Conservation (phyloP, 495 filamentous ascomycete species). For the Cenococcum geophilum region DNA sequence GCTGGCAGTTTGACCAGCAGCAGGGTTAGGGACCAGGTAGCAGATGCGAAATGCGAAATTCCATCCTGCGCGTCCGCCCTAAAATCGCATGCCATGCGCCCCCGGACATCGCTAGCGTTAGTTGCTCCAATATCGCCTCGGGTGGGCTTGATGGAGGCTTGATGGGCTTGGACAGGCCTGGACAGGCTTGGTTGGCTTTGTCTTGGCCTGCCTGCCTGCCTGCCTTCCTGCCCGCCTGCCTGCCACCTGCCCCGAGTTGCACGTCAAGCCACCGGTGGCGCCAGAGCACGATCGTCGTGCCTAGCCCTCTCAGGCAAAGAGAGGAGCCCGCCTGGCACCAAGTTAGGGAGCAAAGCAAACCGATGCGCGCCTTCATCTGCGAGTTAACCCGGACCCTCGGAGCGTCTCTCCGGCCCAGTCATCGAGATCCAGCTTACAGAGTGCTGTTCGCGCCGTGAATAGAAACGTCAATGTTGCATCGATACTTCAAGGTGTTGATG, state of each 20-base stretch:
- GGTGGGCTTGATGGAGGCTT: not conserved
- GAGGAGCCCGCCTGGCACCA: not conserved
- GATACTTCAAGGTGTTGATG: not conserved
- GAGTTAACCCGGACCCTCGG: too few relatives aligned
- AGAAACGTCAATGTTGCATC: not conserved
- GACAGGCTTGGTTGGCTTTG: too few relatives aligned
- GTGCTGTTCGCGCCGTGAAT: too few relatives aligned
- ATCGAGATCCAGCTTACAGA: too few relatives aligned
- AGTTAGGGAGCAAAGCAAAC: not conserved
- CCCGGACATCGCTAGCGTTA: not conserved
- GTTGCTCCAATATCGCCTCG: not conserved
- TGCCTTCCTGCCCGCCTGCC: too few relatives aligned
- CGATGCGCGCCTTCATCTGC: not conserved
- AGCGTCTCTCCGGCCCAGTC: too few relatives aligned
- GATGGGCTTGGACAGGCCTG: too few relatives aligned
- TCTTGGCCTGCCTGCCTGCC: too few relatives aligned
- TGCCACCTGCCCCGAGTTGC: not conserved
- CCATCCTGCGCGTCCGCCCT: not conserved
- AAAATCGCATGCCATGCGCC: not conserved
- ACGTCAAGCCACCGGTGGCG: not conserved
- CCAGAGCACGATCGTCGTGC: not conserved
- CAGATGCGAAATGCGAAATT: slow-evolving; percentile 1
- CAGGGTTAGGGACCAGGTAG: not conserved
- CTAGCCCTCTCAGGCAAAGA: not conserved
- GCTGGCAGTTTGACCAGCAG: not conserved